Conservation (phyloP, 2,329 filamentous ascomycete genomes). For the Colletotrichum nymphaeae region DNA sequence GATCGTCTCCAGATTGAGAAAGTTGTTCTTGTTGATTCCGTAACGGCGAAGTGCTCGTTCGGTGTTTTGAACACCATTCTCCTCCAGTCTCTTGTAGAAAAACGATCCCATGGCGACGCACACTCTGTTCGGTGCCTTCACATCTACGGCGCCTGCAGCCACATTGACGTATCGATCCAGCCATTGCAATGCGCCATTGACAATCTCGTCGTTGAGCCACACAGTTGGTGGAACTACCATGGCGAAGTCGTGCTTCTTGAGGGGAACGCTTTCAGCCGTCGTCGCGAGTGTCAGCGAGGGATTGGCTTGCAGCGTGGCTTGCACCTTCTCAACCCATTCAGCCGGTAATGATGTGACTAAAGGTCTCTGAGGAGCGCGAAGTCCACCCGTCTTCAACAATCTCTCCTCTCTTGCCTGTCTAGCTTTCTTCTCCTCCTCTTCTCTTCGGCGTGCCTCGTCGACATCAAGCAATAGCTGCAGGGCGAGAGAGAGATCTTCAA, state of each 20-base stretch:
- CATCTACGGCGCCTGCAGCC: slow-evolving; percentile 62
- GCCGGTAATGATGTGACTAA: slow-evolving; percentile 21
- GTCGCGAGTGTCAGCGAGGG: slow-evolving; percentile 14
- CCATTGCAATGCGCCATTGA: slow-evolving; percentile 74
- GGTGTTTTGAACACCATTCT: slow-evolving; percentile 58
- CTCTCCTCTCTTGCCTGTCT: slow-evolving; percentile 8
- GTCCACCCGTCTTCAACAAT: slow-evolving; percentile 30
- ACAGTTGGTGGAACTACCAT: slow-evolving; percentile 65
- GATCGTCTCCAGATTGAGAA: slow-evolving; percentile 74
- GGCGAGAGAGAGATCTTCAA: slow-evolving; percentile 34
- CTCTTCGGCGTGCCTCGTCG: slow-evolving; percentile 24
- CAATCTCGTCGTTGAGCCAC: slow-evolving; percentile 84
- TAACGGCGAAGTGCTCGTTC: slow-evolving; percentile 67
- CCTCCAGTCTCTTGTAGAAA: slow-evolving; percentile 69
- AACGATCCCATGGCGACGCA: slow-evolving; percentile 74
- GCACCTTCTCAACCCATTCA: slow-evolving; percentile 23
- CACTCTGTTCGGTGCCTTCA: slow-evolving; percentile 58
- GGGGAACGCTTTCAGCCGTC: slow-evolving; percentile 30
- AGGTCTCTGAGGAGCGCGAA: slow-evolving; percentile 23
- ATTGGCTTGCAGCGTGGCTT: slow-evolving; percentile 1
- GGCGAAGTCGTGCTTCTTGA: slow-evolving; percentile 68
- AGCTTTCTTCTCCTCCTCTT: slow-evolving; percentile 28
- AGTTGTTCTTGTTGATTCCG: slow-evolving; percentile 68
- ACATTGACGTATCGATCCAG: slow-evolving; percentile 70
- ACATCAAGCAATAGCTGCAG: slow-evolving; percentile 29